phyloP scores from a whole-genome alignment of 2,329 filamentous ascomycete genomes.

The Fusarium agapanthi region DNA sequence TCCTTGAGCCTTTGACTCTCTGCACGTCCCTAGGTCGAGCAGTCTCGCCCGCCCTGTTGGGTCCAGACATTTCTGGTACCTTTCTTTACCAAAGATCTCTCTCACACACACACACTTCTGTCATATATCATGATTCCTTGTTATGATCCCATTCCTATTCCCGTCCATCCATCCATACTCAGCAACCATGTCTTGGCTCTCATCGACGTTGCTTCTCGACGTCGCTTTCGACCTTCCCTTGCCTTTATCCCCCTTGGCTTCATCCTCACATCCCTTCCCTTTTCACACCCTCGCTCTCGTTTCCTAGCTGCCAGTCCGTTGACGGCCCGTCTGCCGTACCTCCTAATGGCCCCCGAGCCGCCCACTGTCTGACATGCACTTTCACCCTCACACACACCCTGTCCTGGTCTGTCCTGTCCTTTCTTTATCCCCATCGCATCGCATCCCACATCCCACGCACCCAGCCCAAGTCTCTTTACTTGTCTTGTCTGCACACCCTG shows the following conservation, averaged over 20 bases:
- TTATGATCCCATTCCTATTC: conserved; percentile 13
- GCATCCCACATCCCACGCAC: conserved; percentile 26
- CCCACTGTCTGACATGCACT: conserved; percentile 35
- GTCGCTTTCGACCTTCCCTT: conserved; percentile 30
- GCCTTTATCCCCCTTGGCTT: conserved; percentile 28
- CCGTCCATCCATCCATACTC: not conserved
- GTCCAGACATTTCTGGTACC: conserved; percentile 30
- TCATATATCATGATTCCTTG: conserved; percentile 28
- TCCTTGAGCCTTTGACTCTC: conserved; percentile 27
- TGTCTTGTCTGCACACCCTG: conserved; percentile 34
- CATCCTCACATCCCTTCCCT: conserved; percentile 25
- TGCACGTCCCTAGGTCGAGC: conserved; percentile 1
- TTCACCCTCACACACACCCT: conserved; percentile 16
- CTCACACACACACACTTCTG: conserved; percentile 7
- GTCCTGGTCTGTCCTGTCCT: not conserved
- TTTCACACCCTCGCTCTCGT: conserved; percentile 32
- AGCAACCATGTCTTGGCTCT: conserved; percentile 35
- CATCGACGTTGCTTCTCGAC: conserved; percentile 43
- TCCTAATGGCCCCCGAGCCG: conserved; percentile 36
- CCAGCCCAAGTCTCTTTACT: conserved; percentile 12
- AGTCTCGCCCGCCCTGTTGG: conserved; percentile 24
- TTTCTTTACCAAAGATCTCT: conserved; percentile 24
- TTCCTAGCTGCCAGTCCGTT: conserved; percentile 29
- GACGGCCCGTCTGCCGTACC: conserved; percentile 42
- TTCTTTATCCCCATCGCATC: conserved; percentile 13